Base-by-base conservation (phyloP, 1,139 yeast genomes). In the Blastobotrys raffinosifermentans region DNA sequence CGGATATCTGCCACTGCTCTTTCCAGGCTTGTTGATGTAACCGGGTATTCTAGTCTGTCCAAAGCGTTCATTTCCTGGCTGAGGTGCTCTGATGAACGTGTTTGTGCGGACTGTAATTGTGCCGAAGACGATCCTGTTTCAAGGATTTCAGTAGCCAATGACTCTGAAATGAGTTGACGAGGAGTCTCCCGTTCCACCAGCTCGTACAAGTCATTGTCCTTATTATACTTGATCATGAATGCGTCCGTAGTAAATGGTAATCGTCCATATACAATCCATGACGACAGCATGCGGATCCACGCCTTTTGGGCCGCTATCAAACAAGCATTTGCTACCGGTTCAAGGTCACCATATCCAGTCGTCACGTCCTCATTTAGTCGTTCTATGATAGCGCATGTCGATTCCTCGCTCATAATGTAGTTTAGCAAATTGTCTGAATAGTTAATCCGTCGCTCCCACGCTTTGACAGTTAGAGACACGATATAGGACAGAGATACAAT, bases 261-360 rank as follows among this genome's bases (percentile, higher is more conserved):
- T 26, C 49, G 43, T 4, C 59, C 59, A 34, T 54, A 54, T n/a
- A 51, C 34, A 6, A 50, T 40, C 59, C 58, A 54, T 11, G 52
- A 41, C 25, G 48, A 32, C 10, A 52, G 39, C 33, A 48, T 48
- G 10, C 40, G 45, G 19, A 52, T 38, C 58, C 58, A 54, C 10
- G 46, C 44, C 14, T 39, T 37, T 21, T 50, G 50, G 9, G 50
- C 53, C 4, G 47, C 48, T n/a, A 42, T 19, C 14, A 52, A 32
- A 14, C 53, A 47, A 1, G 37, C 37, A 7, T 31, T 22, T 6
- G 51, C 44, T 18, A 52, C 27, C 6, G 16, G 32, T 18, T 45
- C 41, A 9, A 54, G 44, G 13, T 48, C 50, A 4, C 31, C 37
- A 34, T 49, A 50, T 3, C 57, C 57, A 8, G 47, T 49, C 2